Conservation (phyloP, 148 eudicot genomes). For the Rhododendron griersonianum region DNA sequence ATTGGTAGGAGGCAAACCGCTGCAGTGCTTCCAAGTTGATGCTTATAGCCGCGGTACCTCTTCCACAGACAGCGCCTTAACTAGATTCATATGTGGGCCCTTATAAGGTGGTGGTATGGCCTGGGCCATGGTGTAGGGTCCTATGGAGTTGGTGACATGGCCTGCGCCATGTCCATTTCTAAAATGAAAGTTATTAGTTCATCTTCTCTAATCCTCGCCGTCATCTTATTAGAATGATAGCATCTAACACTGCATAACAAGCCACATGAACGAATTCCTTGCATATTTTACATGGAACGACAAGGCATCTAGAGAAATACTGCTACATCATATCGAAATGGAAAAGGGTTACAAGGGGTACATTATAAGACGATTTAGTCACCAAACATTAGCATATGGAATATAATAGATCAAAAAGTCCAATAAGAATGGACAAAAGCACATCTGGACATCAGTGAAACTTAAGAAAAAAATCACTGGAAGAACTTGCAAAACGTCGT, state of each 20-base stretch:
- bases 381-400: neutral
- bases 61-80: neutral
- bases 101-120: neutral
- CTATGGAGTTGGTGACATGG: neutral
- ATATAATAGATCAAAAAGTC: neutral
- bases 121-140: neutral
- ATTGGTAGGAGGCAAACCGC: neutral
- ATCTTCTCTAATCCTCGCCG: neutral
- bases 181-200: neutral
- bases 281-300: neutral
- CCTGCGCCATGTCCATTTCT: neutral
- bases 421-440: neutral
- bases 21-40: neutral
- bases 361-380: neutral
- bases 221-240: neutral
- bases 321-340: neutral
- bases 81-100: neutral
- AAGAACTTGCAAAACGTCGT: neutral
- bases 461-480: neutral
- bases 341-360: too few species aligned
- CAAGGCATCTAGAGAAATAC: neutral
- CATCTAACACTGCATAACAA: neutral
- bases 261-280: neutral
- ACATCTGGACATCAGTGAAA: neutral
- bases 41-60: neutral